A percentile compares a stretch with the other conserved stretches of the same genome.
Conservation (phyloP, 768 basidiomycete genomes). For the Naematelia aurantialba region DNA sequence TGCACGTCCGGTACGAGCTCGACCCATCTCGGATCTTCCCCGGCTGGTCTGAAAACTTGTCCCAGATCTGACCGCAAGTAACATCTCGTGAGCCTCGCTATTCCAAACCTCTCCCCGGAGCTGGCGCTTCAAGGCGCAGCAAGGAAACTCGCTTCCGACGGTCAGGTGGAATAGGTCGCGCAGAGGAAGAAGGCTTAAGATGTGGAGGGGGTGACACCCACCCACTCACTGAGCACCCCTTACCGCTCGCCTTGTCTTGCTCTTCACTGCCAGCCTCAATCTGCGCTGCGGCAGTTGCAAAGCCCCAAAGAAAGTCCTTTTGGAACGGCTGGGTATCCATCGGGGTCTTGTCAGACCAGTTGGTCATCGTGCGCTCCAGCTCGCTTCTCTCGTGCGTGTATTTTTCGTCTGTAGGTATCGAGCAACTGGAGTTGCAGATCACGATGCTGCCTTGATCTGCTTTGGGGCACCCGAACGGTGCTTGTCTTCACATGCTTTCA, state of each 20-base stretch:
- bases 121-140: no score
- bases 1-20: conserved; percentile 67
- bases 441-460: no score
- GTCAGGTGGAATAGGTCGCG: no score
- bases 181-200: no score
- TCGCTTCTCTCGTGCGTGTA: background rate
- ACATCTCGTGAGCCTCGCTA: background rate
- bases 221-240: conserved; percentile 29
- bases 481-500: no score
- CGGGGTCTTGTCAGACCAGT: background rate
- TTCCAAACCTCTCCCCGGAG: no score
- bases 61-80: conserved; percentile 62
- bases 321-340: background rate
- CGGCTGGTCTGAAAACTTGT: conserved; percentile 63
- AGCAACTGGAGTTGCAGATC: no score
- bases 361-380: background rate
- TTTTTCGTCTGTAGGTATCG: background rate
- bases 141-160: no score
- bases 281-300: conserved; percentile 62
- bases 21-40: conserved; percentile 68
- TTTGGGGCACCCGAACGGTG: no score
- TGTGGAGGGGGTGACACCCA: background rate
- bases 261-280: conserved; percentile 64
- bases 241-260: conserved; percentile 21
- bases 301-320: conserved; percentile 38